Conservation (phyloP, 305 asterid genomes). For the Solanum chacoense region DNA sequence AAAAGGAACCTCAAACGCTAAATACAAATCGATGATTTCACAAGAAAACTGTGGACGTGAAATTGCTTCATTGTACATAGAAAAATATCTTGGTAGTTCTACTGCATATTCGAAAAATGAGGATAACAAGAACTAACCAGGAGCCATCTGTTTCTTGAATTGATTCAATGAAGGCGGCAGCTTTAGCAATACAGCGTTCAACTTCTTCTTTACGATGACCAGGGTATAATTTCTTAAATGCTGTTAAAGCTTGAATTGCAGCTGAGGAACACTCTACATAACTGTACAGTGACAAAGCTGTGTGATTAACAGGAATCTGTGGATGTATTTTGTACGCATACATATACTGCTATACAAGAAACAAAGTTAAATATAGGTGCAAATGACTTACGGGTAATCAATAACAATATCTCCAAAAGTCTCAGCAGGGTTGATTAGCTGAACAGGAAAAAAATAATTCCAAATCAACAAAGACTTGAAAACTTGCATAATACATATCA, state of each 20-base stretch:
- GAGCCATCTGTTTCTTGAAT: constrained; percentile 91
- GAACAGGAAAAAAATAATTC: constrained; percentile 20
- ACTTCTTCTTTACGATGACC: constrained; percentile 84
- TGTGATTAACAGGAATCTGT: background rate
- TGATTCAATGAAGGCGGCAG: constrained; percentile 64
- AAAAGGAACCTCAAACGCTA: background rate
- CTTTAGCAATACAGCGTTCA: constrained; percentile 52
- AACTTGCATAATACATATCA: background rate
- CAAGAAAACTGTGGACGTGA: constrained; percentile 6
- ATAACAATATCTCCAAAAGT: constrained; percentile 98
- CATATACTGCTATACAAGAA: background rate
- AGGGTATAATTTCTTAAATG: constrained; percentile 77
- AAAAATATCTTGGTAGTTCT: background rate
- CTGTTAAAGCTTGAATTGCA: constrained; percentile 77
- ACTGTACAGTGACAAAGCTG: constrained; percentile 32
- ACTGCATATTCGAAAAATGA: constrained; percentile 1
- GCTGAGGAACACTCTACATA: constrained; percentile 99
- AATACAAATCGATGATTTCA: background rate
- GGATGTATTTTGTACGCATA: background rate
- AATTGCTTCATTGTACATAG: background rate
- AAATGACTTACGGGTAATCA: constrained; percentile 87
- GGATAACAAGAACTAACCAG: constrained; percentile 51
- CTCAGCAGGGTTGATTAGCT: constrained; percentile 96
- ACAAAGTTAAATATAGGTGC: constrained; percentile 12
- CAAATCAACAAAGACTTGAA: constrained; percentile 2